phyloP scores from a whole-genome alignment of 352 stramenopile genomes.

The Phytophthora europaea region DNA sequence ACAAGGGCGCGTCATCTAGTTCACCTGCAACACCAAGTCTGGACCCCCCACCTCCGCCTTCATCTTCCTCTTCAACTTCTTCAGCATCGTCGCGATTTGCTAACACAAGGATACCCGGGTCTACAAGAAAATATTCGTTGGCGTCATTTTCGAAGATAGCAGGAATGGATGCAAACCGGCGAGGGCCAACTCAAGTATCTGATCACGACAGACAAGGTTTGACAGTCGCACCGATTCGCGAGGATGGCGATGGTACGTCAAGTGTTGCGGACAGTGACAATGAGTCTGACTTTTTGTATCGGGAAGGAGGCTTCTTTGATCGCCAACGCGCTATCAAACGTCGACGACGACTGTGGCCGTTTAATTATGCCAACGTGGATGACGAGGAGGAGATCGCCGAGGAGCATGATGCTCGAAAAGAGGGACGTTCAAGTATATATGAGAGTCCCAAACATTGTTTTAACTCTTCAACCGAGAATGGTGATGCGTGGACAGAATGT shows the following conservation, averaged over 20 bases:
- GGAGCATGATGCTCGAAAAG: slow-evolving; percentile 26
- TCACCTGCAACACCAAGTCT: slow-evolving; percentile 19
- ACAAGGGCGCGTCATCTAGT: slow-evolving; percentile 17
- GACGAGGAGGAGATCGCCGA: slow-evolving; percentile 38
- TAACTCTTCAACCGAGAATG: slow-evolving; percentile 13
- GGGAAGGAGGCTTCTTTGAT: slow-evolving; percentile 85
- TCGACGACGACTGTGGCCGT: slow-evolving; percentile 62
- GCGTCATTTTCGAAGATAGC: slow-evolving; percentile 71
- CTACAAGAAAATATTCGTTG: slow-evolving; percentile 65
- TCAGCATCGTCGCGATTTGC: slow-evolving; percentile 42
- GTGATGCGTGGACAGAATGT: slow-evolving; percentile 39
- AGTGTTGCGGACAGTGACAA: slow-evolving; percentile 29
- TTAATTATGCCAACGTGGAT: slow-evolving; percentile 56
- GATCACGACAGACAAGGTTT: slow-evolving; percentile 26
- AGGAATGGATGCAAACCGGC: slow-evolving; percentile 34
- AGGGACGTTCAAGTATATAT: slow-evolving; percentile 11
- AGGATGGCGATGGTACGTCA: slow-evolving; percentile 26
- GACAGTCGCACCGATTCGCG: slow-evolving; percentile 33
- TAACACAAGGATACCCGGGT: slow-evolving; percentile 30
- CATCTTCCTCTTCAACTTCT: slow-evolving; percentile 42
- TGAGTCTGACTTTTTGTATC: slow-evolving; percentile 81
- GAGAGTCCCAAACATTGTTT: slow-evolving; percentile 22
- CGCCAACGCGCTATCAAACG: slow-evolving; percentile 73
- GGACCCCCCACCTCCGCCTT: slow-evolving; percentile 34
- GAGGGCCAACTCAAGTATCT: slow-evolving; percentile 12